A percentile compares a stretch with the other conserved stretches of the same genome.
phyloP scores from a whole-genome alignment of 2,329 filamentous ascomycete genomes.

The Ascochyta pisi region DNA sequence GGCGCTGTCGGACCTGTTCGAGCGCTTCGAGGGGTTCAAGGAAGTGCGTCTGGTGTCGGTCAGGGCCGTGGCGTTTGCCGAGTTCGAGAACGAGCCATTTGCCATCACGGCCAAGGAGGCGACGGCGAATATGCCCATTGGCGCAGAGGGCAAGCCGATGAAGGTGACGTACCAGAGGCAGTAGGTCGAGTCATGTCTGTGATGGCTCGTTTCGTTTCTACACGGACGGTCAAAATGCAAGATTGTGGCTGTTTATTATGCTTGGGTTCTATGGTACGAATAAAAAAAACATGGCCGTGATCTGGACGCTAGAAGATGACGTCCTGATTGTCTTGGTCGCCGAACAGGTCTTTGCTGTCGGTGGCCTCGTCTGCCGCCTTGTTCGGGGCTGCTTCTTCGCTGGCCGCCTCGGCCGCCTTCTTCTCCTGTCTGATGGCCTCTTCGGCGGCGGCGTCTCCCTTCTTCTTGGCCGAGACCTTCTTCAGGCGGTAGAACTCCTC shows the following conservation, averaged over 20 bases:
- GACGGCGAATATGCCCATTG: constrained; percentile 82
- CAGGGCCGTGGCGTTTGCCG: constrained; percentile 91
- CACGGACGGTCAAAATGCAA: constrained; percentile 1
- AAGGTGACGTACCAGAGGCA: constrained; percentile 97
- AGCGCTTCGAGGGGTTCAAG: constrained; percentile 89
- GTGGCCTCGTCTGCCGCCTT: constrained; percentile 43
- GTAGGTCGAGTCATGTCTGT: constrained; percentile 53
- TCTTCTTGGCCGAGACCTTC: constrained; percentile 81
- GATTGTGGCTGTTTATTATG: background rate
- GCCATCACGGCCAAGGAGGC: constrained; percentile 95
- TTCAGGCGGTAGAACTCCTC: constrained; percentile 98
- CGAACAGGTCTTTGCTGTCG: constrained; percentile 70
- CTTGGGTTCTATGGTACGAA: background rate
- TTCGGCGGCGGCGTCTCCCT: constrained; percentile 55
- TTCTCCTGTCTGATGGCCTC: constrained; percentile 48
- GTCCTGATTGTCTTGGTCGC: constrained; percentile 79
- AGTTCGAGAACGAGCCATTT: constrained; percentile 89
- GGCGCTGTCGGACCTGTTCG: constrained; percentile 79
- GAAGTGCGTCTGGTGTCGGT: constrained; percentile 91
- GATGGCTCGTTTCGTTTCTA: constrained; percentile 24
- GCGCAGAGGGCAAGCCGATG: constrained; percentile 76
- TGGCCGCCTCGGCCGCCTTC: constrained; percentile 45
- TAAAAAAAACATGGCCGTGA: too few relatives aligned
- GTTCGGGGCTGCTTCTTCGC: constrained; percentile 11
- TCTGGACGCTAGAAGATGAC: constrained; percentile 72